Conservation (phyloP, 257 asterid genomes). For the Linderniella brevidens region DNA sequence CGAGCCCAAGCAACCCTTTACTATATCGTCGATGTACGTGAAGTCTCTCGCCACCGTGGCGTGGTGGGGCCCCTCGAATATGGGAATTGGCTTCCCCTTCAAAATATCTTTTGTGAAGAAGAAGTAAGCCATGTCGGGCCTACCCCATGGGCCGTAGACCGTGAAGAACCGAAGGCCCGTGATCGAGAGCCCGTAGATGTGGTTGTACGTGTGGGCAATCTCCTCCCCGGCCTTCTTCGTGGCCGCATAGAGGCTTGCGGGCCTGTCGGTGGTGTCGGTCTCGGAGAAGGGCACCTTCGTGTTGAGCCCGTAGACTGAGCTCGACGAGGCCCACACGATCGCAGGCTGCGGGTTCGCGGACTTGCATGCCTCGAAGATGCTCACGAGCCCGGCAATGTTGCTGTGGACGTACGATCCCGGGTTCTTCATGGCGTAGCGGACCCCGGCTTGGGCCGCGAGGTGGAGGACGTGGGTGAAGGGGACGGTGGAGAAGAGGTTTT, state of each 20-base stretch:
- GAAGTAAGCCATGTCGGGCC: too few relatives aligned
- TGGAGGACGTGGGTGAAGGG: slow-evolving; percentile 30
- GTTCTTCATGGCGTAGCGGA: slow-evolving; percentile 29
- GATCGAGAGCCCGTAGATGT: too few relatives aligned
- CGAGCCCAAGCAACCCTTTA: too few relatives aligned
- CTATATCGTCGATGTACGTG: too few relatives aligned
- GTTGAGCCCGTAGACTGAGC: slow-evolving; percentile 33
- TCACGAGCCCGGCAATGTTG: slow-evolving; percentile 32
- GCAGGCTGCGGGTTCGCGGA: slow-evolving; percentile 26
- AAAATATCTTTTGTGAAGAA: too few relatives aligned
- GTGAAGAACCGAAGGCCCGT: too few relatives aligned
- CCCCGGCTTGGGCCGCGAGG: slow-evolving; percentile 35
- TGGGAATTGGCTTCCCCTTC: too few relatives aligned
- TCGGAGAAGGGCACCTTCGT: slow-evolving; percentile 23
- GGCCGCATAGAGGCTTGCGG: slow-evolving; percentile 29
- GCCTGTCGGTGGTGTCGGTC: slow-evolving; percentile 21
- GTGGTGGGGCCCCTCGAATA: too few relatives aligned
- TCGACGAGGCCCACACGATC: slow-evolving; percentile 33
- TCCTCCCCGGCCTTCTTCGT: slow-evolving; percentile 27
- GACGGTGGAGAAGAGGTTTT: slow-evolving; percentile 6
- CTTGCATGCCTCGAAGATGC: slow-evolving; percentile 27
- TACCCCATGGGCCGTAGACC: too few relatives aligned
- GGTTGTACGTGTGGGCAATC: too few relatives aligned
- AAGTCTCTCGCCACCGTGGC: too few relatives aligned
- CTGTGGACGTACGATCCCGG: slow-evolving; percentile 24